Conservation (phyloP, 1,284 basidiomycete genomes). For the Fomitopsis betulina region DNA sequence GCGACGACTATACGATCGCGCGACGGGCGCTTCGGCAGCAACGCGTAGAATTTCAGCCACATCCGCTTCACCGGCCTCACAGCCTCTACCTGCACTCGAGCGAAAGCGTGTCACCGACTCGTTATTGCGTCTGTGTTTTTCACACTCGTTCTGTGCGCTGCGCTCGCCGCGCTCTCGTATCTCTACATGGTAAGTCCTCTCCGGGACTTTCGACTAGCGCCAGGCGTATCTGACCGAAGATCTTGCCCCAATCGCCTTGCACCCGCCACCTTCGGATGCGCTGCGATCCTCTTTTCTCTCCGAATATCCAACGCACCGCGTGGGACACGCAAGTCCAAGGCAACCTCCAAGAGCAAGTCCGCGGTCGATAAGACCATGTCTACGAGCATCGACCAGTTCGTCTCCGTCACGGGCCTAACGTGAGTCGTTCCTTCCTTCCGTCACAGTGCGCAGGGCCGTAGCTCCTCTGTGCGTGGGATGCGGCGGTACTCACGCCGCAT, state of each 20-base stretch:
- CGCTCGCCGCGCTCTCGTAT: not conserved
- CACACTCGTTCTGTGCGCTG: not conserved
- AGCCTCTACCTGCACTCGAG: too few relatives aligned
- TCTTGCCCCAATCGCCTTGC: not conserved
- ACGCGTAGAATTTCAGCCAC: too few relatives aligned
- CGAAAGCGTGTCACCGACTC: not conserved
- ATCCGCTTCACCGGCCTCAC: too few relatives aligned
- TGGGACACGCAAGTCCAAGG: conserved; percentile 1
- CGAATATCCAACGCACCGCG: not conserved
- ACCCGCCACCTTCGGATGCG: not conserved
- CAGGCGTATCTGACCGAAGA: conserved; percentile 2
- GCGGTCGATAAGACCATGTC: conserved; percentile 31
- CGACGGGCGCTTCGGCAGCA: too few relatives aligned
- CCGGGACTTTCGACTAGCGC: not conserved
- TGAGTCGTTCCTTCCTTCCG: conserved; percentile 35
- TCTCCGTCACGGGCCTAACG: conserved; percentile 63
- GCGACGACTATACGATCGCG: too few relatives aligned
- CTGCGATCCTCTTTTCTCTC: not conserved
- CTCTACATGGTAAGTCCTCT: not conserved
- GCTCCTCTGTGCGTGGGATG: not conserved
- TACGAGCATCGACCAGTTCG: conserved; percentile 54
- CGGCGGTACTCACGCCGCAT: conserved; percentile 3
- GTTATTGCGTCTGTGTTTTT: not conserved
- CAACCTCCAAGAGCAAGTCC: conserved; percentile 11
- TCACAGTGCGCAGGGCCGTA: not conserved